A percentile compares a stretch with the other conserved stretches of the same genome.
Evolutionary conservation across 192 early-diverging fungal genomes (phyloP).

Genomic region (Entrophospora sp.): DNA sequence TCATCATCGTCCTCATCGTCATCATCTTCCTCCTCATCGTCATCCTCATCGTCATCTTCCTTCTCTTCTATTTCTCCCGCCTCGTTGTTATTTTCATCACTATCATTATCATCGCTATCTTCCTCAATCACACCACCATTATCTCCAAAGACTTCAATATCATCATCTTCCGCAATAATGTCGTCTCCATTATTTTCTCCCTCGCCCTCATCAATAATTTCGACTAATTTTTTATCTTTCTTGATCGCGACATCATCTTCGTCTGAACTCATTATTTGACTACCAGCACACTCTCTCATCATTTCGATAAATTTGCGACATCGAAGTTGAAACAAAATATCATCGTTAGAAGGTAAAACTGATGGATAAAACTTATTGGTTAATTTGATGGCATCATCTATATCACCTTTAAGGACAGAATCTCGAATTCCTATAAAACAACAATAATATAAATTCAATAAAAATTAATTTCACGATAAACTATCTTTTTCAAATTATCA

Average conservation of each 20-base stretch:
- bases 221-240: slow-evolving; percentile 26
- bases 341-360: slow-evolving; percentile 50
- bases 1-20: slow-evolving; percentile 22
- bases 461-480: not conserved
- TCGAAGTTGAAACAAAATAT: slow-evolving; percentile 66
- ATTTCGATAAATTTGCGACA: slow-evolving; percentile 87
- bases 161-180: no score
- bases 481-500: no score
- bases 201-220: slow-evolving; percentile 23
- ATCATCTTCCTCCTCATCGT: slow-evolving; percentile 21
- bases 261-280: not conserved
- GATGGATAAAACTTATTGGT: slow-evolving; percentile 59
- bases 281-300: slow-evolving; percentile 31
- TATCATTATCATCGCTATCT: slow-evolving; percentile 19
- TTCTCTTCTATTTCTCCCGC: no score
- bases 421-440: slow-evolving; percentile 31
- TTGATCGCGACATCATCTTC: slow-evolving; percentile 30
- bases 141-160: not conserved
- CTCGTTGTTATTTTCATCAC: no score
- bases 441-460: not conserved
- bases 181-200: slow-evolving; percentile 18
- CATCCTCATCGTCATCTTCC: slow-evolving; percentile 16
- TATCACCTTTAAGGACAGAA: slow-evolving; percentile 61
- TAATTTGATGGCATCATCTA: slow-evolving; percentile 62
- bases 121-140: not conserved